Conservation (phyloP, 1,284 basidiomycete genomes). For the Coniferiporia sulphurascens region DNA sequence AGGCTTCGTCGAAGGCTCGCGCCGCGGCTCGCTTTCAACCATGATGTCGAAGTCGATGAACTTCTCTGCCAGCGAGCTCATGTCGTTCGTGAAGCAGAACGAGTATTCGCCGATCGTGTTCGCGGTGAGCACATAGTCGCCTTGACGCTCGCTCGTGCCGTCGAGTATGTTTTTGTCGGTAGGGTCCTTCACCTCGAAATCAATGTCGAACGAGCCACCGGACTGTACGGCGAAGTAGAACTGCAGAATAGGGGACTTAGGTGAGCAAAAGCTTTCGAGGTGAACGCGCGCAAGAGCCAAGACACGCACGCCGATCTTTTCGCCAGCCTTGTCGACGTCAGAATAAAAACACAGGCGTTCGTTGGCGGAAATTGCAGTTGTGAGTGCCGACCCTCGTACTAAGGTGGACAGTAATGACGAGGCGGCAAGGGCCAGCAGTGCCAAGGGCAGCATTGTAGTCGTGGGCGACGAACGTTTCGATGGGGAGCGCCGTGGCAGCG, state of each 20-base stretch:
- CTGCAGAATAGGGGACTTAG: not conserved
- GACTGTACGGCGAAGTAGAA: constrained; percentile 68
- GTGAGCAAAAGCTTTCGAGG: not conserved
- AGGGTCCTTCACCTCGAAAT: constrained; percentile 91
- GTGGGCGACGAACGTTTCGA: too few relatives aligned
- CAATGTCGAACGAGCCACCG: constrained; percentile 95
- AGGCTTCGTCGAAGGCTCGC: constrained; percentile 75
- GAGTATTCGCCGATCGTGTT: constrained; percentile 93
- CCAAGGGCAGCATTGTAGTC: constrained; percentile 3
- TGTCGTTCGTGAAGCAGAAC: constrained; percentile 98
- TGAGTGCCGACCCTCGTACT: constrained; percentile 66
- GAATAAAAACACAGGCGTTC: constrained; percentile 93
- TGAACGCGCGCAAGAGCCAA: constrained; percentile 5
- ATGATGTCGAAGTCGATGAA: constrained; percentile 96
- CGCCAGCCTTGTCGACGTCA: constrained; percentile 90
- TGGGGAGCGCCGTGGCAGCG: too few relatives aligned
- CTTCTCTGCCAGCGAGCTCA: constrained; percentile 82
- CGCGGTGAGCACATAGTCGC: constrained; percentile 96
- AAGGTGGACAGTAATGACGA: constrained; percentile 16
- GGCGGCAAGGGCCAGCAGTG: constrained; percentile 4
- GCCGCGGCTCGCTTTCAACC: constrained; percentile 91
- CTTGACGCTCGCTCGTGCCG: constrained; percentile 85
- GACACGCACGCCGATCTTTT: constrained; percentile 78
- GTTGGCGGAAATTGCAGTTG: constrained; percentile 81
- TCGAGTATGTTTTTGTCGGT: constrained; percentile 82